Base-by-base conservation (phyloP, 106 monocot species). In the Phalaenopsis equestris region DNA sequence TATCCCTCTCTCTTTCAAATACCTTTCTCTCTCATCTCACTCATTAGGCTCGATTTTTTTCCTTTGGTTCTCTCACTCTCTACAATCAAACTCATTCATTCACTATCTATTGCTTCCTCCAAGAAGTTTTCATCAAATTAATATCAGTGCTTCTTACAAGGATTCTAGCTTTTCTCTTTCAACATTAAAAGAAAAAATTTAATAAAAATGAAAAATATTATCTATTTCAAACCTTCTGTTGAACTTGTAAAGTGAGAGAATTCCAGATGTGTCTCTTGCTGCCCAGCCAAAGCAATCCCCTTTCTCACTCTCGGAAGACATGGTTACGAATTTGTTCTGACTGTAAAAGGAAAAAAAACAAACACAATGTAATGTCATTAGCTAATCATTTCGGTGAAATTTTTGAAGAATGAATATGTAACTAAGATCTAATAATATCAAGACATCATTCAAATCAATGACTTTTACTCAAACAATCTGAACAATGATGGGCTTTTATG, bases 281-380 rank as follows among this genome's bases (percentile, higher is more conserved):
- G 91, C 91, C 91, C 91, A 92, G 21, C 80, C 91, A 43, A 84
- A 74, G 82, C 91, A 92, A 77, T 87, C 77, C 43, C 75, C 75
- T 30, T 36, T 77, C 3, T 47, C 80, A 43, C 21, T 72, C 80
- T 81, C 55, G 49, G 57, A 43, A 72, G 73, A 85, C 91, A 92
- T 91, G 5, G 3, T 38, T 14, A 70, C 12, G 38, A 39, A 70
- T 39, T 39, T 1, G 39, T 39, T 37, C 2, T 39, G 39, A 14
- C 70, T 70, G 23, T 2, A 70, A 70, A 39, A 15, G 36, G 39
- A 36, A 70, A 70, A 1, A 36, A 70, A 36, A 70, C 7, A 1
- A 70, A 39, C 3, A 11, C 70, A 36, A 61, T 21, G 21, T 61
- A 6, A n/a, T 61, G 61, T 5, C 21, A 61, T n/a, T 3, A 61